A percentile compares a stretch with the other conserved stretches of the same genome.
Evolutionary conservation across 2,329 filamentous ascomycete genomes (phyloP).

Genomic region (Hortaea sp.): DNA sequence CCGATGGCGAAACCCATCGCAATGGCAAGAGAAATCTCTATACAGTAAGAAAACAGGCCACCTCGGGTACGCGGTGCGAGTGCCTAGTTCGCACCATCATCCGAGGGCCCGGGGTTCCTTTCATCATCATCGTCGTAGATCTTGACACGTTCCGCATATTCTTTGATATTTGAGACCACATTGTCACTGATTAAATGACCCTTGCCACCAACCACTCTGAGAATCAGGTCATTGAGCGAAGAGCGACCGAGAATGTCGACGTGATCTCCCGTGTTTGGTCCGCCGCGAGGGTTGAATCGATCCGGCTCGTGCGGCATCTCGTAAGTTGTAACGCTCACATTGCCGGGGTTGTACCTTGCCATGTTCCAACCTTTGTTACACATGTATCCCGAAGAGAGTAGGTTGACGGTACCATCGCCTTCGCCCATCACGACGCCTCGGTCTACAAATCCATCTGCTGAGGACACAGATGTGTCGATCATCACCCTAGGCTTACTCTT

Average conservation of each 20-base stretch:
- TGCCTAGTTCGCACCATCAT: no score
- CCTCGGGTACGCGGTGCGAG: no score
- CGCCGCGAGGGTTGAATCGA: conserved; percentile 70
- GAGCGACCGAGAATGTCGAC: conserved; percentile 90
- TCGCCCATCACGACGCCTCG: conserved; percentile 93
- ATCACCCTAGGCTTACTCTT: conserved; percentile 54
- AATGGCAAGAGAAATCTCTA: no score
- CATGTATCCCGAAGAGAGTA: conserved; percentile 94
- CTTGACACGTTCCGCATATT: conserved; percentile 75
- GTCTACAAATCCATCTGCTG: conserved; percentile 51
- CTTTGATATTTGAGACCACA: conserved; percentile 68
- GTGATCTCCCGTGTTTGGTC: conserved; percentile 69
- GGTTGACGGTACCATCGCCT: conserved; percentile 88
- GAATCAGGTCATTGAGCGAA: conserved; percentile 79
- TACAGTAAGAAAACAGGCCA: no score
- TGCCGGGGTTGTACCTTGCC: conserved; percentile 84
- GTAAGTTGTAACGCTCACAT: conserved; percentile 68
- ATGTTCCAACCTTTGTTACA: conserved; percentile 91
- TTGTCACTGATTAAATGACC: conserved; percentile 70
- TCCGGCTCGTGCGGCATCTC: conserved; percentile 98
- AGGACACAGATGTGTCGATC: conserved; percentile 58
- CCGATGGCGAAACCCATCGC: no score
- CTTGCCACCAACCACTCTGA: conserved; percentile 75
- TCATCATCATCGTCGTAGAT: conserved; percentile 53
- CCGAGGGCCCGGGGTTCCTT: neutral